Base-by-base conservation (phyloP, 139 green algal genomes). In the Picochlorum sp. region DNA sequence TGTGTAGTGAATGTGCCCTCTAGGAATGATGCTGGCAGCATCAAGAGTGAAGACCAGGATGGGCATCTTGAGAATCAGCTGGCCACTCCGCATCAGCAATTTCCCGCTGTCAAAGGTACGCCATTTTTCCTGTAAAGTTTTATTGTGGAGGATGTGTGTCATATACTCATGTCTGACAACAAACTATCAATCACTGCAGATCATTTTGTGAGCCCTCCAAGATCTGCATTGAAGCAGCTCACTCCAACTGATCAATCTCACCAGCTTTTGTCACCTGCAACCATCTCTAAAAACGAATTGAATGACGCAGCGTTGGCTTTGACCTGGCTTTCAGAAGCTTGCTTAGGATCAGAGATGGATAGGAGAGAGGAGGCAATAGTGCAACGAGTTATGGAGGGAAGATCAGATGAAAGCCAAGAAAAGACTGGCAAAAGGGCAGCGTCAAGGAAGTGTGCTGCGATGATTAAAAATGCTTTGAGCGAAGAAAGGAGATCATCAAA, bases 231-330 rank as follows among this genome's bases (percentile, higher is more conserved):
- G 47, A 54, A 54, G 47, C 18, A 54, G 6, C n/a, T 54, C 1
- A 54, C n/a, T 26, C 47, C 47, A 7, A 21, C 47, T 21, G 47
- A 54, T 54, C 6, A 10, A 50, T 23, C 23, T 3, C 56, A 20
- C 56, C n/a, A 21, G 20, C 9, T 31, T 52, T 18, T 65, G 20
- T 31, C 58, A 51, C 58, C 58, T 65, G 20, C 58, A 4, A 57
- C 58, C 13, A 23, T 23, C 21, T 18, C n/a, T 10, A 65, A 14
- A 52, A 28, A 52, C 13, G 58, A 65, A 14, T 26, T 65, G n/a
- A 65, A 65, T 52, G 58, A 65, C 41, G 58, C 58, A 18, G 58
- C 58, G 20, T 57, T 65, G 58, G 13, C 58, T 13, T 23, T 65
- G 6, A 65, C 58, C 21, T 65, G 58, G 58, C 58, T 65, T 11